A percentile compares a stretch with the other conserved stretches of the same genome.
These are phyloP conservation scores for Psilocybe azurescens DNA, from an alignment of 768 basidiomycete species.

Conservation along the genomic window DNA sequence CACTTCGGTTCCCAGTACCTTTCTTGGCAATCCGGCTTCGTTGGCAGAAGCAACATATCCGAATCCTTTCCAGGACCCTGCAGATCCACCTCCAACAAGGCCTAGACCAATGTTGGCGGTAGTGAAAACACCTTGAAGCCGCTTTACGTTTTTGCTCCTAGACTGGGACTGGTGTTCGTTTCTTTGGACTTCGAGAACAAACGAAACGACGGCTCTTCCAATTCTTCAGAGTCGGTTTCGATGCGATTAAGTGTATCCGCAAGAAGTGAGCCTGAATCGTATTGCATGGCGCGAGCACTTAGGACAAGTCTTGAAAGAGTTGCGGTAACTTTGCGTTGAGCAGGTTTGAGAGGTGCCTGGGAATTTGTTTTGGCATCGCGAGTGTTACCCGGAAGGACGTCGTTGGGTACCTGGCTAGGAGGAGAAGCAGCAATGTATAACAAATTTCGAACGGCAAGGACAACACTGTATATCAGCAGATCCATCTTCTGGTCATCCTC, in stretches of 20 bases:
- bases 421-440: constrained; percentile 68
- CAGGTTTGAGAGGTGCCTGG: constrained; percentile 73
- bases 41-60: constrained; percentile 73
- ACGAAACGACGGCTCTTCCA: constrained; percentile 74
- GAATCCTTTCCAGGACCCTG: constrained; percentile 82
- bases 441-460: constrained; percentile 77
- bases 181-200: constrained; percentile 73
- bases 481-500: constrained; percentile 68
- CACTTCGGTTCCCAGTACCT: constrained; percentile 53
- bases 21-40: constrained; percentile 51
- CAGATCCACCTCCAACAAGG: constrained; percentile 80
- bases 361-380: constrained; percentile 49
- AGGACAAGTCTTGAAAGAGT: constrained; percentile 90
- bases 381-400: constrained; percentile 53
- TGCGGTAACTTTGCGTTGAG: constrained; percentile 86
- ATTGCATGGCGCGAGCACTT: constrained; percentile 88
- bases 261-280: constrained; percentile 69
- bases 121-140: constrained; percentile 65
- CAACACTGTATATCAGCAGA: constrained; percentile 62
- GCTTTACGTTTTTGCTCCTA: constrained; percentile 46
- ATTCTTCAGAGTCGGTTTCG: constrained; percentile 76
- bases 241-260: constrained; percentile 72
- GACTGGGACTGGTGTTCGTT: constrained; percentile 43
- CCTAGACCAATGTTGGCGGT: constrained; percentile 73
- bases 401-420: constrained; percentile 63